phyloP scores from a whole-genome alignment of 2,329 filamentous ascomycete genomes.

The Pestalotiopsis sp. region DNA sequence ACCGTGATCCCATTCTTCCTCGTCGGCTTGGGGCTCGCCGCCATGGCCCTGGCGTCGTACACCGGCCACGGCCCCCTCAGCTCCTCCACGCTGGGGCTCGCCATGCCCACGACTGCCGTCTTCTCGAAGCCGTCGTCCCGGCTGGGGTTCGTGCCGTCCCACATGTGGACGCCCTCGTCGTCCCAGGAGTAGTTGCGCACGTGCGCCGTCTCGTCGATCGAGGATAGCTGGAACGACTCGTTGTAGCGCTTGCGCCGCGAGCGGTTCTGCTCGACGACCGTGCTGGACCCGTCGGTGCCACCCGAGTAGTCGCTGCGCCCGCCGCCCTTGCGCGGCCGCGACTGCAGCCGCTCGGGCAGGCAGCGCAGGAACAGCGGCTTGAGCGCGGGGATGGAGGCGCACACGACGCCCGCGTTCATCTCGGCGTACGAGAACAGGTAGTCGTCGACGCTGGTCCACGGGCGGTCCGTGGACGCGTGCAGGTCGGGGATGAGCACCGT shows the following conservation, averaged over 20 bases:
- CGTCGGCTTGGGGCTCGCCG: background rate
- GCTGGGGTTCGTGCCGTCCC: background rate
- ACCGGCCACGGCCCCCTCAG: background rate
- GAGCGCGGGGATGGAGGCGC: constrained; percentile 11
- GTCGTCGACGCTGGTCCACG: constrained; percentile 1
- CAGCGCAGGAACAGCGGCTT: constrained; percentile 12
- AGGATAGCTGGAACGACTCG: background rate
- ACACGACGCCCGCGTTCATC: constrained; percentile 12
- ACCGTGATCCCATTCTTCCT: background rate
- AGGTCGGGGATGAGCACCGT: background rate
- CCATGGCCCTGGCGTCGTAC: background rate
- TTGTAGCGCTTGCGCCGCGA: background rate
- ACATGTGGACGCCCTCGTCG: background rate
- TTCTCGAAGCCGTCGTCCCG: background rate
- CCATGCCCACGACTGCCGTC: background rate
- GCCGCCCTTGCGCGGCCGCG: background rate
- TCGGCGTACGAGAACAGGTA: background rate
- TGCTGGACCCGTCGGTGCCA: background rate
- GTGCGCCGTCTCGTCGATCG: background rate
- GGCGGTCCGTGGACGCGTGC: background rate
- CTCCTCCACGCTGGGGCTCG: background rate
- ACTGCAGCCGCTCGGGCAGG: background rate
- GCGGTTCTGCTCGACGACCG: constrained; percentile 6
- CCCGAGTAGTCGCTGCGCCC: background rate
- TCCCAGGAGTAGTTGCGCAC: background rate